Percentiles rank a stretch among this genome's conserved stretches.
phyloP scores from a whole-genome alignment of 208 protist genomes.

The Crithidia acanthocephali region DNA sequence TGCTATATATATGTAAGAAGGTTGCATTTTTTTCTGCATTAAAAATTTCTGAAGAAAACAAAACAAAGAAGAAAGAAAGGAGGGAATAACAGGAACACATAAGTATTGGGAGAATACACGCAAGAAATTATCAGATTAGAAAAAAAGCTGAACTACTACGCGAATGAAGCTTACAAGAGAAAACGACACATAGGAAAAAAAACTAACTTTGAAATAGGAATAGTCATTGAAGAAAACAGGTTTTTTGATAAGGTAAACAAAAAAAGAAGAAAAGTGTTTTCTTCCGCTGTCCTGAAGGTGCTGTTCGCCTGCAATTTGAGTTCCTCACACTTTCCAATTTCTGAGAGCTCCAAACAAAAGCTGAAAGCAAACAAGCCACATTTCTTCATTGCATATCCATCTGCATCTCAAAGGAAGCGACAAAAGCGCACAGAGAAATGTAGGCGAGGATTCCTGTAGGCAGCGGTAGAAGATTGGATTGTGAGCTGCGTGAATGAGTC shows the following conservation, averaged over 20 bases:
- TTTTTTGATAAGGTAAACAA: too few relatives aligned
- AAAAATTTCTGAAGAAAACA: too few relatives aligned
- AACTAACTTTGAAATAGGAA: too few relatives aligned
- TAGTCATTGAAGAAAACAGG: too few relatives aligned
- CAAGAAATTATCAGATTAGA: not conserved
- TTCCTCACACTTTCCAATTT: too few relatives aligned
- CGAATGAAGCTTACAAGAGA: not conserved
- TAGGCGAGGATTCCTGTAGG: not conserved
- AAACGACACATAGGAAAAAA: not conserved
- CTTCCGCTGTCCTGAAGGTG: too few relatives aligned
- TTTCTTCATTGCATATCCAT: too few relatives aligned
- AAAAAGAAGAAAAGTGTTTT: not conserved
- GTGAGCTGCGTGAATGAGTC: not conserved
- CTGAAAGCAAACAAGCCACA: too few relatives aligned
- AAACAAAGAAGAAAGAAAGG: conserved; percentile 3
- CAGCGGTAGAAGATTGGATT: not conserved
- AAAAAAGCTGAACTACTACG: not conserved
- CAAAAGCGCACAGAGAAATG: not conserved
- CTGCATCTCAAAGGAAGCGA: not conserved
- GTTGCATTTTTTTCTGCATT: too few relatives aligned
- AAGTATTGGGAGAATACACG: too few relatives aligned
- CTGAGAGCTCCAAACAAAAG: too few relatives aligned
- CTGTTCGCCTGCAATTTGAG: too few relatives aligned
- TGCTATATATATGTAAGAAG: not conserved
- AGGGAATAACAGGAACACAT: not conserved